Evolutionary conservation across 2,329 filamentous ascomycete species (phyloP).

Genomic region (Botrytis pseudocinerea): DNA sequence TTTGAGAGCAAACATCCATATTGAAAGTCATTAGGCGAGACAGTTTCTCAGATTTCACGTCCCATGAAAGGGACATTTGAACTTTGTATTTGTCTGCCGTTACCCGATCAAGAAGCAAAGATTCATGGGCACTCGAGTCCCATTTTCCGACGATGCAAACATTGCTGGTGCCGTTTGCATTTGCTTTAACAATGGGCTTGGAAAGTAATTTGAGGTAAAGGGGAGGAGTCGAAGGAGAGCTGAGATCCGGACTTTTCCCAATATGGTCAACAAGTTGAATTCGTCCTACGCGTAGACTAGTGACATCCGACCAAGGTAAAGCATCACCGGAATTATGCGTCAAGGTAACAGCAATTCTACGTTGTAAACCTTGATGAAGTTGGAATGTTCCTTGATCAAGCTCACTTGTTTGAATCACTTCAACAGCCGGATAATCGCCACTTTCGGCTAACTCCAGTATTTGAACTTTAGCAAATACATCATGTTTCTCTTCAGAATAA

Average conservation of each 20-base stretch:
- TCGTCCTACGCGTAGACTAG: conserved; percentile 72
- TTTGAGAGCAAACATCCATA: conserved; percentile 77
- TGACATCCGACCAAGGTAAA: conserved; percentile 84
- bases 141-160: conserved; percentile 89
- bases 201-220: conserved; percentile 76
- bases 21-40: conserved; percentile 87
- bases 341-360: conserved; percentile 83
- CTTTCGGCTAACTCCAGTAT: conserved; percentile 89
- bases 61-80: conserved; percentile 84
- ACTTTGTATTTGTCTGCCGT: conserved; percentile 93
- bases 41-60: conserved; percentile 78
- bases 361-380: conserved; percentile 89
- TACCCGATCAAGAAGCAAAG: conserved; percentile 87
- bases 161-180: conserved; percentile 86
- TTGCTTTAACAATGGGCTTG: conserved; percentile 76
- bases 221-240: conserved; percentile 64
- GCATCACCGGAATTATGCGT: conserved; percentile 87
- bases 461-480: conserved; percentile 84
- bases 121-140: conserved; percentile 93
- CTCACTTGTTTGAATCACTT: conserved; percentile 83
- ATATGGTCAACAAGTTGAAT: conserved; percentile 81
- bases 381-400: conserved; percentile 91
- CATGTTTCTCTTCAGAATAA: conserved; percentile 89
- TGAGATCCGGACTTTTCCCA: conserved; percentile 81
- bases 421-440: conserved; percentile 87